These are phyloP conservation scores for Hymenoscyphus fructigenus DNA, from an alignment of 2,329 filamentous ascomycete genomes.

Conservation along the genomic window DNA sequence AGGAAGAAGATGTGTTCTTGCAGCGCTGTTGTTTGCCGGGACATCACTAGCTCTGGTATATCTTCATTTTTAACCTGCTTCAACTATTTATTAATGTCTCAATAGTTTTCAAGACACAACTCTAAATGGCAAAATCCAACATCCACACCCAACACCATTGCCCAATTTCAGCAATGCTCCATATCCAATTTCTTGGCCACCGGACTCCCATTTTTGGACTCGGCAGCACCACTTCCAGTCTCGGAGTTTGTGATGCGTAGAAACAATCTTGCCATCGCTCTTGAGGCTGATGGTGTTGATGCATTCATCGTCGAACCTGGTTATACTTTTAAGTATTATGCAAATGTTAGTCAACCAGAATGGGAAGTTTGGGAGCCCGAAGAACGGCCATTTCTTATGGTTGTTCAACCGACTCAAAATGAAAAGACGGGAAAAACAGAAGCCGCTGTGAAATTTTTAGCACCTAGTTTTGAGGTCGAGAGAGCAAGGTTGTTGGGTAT, in stretches of 20 bases:
- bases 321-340: conserved; percentile 64
- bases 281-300: conserved; percentile 51
- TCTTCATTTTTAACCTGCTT: not conserved
- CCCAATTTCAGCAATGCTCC: conserved; percentile 48
- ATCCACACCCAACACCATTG: conserved; percentile 12
- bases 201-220: conserved; percentile 51
- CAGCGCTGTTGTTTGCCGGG: not conserved
- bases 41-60: not conserved
- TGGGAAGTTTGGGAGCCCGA: conserved; percentile 68
- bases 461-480: conserved; percentile 60
- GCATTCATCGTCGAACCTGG: conserved; percentile 64
- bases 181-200: conserved; percentile 47
- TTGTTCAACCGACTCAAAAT: conserved; percentile 49
- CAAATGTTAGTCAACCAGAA: conserved; percentile 58
- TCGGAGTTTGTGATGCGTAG: conserved; percentile 55
- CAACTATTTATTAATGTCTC: not conserved
- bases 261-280: conserved; percentile 54
- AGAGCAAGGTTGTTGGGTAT: conserved; percentile 59
- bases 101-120: not conserved
- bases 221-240: conserved; percentile 46
- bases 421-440: conserved; percentile 42
- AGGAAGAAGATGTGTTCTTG: not conserved
- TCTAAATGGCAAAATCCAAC: not conserved
- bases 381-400: conserved; percentile 62
- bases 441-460: conserved; percentile 58